Evolutionary conservation across 83 land plant species (phyloP), one percentile per base, ranked within the genome.

Genomic region (Picea abies): DNA sequence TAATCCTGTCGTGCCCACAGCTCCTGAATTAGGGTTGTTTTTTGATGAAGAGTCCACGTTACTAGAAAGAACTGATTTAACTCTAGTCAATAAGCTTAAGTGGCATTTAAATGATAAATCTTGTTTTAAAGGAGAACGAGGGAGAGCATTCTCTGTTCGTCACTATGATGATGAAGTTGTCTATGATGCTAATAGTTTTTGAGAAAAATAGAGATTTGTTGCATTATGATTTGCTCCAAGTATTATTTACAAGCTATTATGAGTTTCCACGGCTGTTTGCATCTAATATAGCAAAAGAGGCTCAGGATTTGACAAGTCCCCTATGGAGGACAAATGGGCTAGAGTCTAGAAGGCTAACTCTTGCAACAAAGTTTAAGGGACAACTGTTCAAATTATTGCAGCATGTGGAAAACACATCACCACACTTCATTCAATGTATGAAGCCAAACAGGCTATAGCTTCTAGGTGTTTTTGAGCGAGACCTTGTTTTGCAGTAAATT

Each of bases 121-220:
- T 67, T 91, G 94, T 83, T 97, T 96, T 79, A 91, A 90, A 88
- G 91, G 85, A 16, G 95, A 93, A 79, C 84, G 91, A 26, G 89
- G 89, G 75, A 88, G 89, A 60, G 90, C 88, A 29, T 97, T 97
- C 79, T 76, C 90, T 63, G 77, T 97, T 75, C 87, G 78, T 32
- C 99, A 97, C 82, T 94, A 88, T 91, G 96, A 96, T 83, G 97
- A 98, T 82, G 96, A 97, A 97, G 99, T 98, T 72, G 62, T 77
- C 0, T 98, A 98, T 85, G 97, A 96, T 66, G 93, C 99, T 69
- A 76, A 76, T 81, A 99, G 97, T 0, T 92, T 98, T 75, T 80
- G 97, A 94, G 85, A 98, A 96, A 83, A 98, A 98, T 87, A 88
- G 97, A 85, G 99, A 96, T 86, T 75, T 84, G 60, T 80, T 96